Conservation (phyloP, 495 filamentous ascomycete genomes). For the Tuber umbilicatum region DNA sequence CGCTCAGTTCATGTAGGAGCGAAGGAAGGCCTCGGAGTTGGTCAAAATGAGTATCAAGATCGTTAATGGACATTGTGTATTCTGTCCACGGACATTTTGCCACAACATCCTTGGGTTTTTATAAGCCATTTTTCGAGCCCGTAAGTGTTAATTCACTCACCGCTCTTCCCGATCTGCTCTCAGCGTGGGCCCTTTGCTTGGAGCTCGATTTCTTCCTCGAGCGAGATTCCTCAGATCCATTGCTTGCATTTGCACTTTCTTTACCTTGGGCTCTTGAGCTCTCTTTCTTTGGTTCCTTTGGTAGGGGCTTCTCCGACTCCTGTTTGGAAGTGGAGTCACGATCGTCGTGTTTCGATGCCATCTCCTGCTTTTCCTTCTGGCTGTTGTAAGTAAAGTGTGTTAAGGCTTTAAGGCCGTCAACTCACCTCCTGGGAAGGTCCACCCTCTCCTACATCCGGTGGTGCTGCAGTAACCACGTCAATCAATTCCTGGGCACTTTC, state of each 20-base stretch:
- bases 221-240: background rate
- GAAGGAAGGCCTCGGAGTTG: background rate
- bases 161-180: background rate
- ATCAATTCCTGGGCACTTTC: background rate
- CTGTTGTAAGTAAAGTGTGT: background rate
- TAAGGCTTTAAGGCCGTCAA: constrained; percentile 5
- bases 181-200: background rate
- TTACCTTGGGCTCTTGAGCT: background rate
- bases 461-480: background rate
- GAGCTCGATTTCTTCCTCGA: background rate
- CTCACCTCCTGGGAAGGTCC: constrained; percentile 3
- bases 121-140: background rate
- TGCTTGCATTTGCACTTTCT: constrained; percentile 3
- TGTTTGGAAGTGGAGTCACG: background rate
- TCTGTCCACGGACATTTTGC: background rate
- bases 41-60: background rate
- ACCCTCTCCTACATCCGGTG: background rate
- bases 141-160: background rate
- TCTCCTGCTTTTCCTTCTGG: background rate
- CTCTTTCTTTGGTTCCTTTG: background rate
- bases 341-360: background rate
- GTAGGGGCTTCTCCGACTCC: background rate
- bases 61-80: background rate
- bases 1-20: background rate
- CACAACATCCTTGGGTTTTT: background rate